Base-by-base conservation (phyloP, 83 land plant species). In the Picea mariana region DNA sequence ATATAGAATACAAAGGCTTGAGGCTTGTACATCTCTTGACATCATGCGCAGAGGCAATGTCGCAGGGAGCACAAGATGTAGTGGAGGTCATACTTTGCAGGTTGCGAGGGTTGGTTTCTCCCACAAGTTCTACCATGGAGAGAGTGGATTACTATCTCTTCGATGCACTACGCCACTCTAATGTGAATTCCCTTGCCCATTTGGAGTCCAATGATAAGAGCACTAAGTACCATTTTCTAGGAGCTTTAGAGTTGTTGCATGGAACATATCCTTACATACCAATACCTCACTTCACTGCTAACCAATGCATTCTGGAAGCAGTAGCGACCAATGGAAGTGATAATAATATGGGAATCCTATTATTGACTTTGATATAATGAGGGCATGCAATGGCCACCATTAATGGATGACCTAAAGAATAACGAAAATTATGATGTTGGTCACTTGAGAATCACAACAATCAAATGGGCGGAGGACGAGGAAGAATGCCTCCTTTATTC, bases 61-160 rank as follows among this genome's bases (percentile, higher is more conserved):
- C 34, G 2, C 2, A 34, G 34, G 34, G 34, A 34, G 34, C 34
- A 1, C 3, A 34, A 34, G 34, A 34, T 34, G 3, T 34, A 1
- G 2, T 1, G 0, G 34, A 34, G 34, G 34, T 88, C 86, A 92
- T 92, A 85, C 81, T 92, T 82, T 87, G 82, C 81, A 92, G 94
- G 86, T 87, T 92, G 85, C 85, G 82, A 82, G 91, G 88, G 78
- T 77, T 89, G 87, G 86, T 84, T 9, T 86, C 92, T 62, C 34
- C 34, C 1, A 31, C 34, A 1, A 2, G 34, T 0, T 31, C 34
- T 2, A 31, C 34, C 34, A 31, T 78, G 84, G 24, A 34, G 77
- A 24, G 69, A 90, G 82, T 77, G 87, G 90, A 90, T n/a, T 87
- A 87, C 6, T 84, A 92, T 85, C 88, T 90, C 69, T 62, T 86